Conservation (phyloP, 352 stramenopile genomes). For the Phytophthora cactorum region DNA sequence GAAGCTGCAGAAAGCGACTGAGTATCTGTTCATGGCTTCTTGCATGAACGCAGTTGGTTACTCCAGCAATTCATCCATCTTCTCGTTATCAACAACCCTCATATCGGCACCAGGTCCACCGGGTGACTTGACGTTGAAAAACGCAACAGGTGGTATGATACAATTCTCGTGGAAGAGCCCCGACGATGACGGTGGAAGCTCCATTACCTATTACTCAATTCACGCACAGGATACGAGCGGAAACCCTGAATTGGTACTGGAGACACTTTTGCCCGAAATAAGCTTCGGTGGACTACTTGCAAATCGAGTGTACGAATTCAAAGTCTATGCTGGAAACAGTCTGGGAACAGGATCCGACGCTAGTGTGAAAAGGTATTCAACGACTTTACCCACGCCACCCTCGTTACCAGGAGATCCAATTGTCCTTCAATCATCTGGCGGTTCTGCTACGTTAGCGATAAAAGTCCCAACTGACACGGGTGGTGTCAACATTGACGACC, state of each 20-base stretch:
- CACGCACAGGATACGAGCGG: conserved; percentile 19
- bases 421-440: conserved; percentile 44
- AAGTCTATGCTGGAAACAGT: conserved; percentile 55
- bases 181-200: conserved; percentile 61
- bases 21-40: conserved; percentile 60
- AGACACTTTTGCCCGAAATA: conserved; percentile 7
- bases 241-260: conserved; percentile 5
- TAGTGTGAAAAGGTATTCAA: conserved; percentile 30
- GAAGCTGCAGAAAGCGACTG: conserved; percentile 45
- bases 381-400: conserved; percentile 32
- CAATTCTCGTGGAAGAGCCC: conserved; percentile 46
- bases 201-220: conserved; percentile 51
- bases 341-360: conserved; percentile 49
- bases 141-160: conserved; percentile 49
- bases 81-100: conserved; percentile 47
- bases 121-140: conserved; percentile 19
- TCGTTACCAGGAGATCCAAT: conserved; percentile 32
- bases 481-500: conserved; percentile 29
- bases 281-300: conserved; percentile 49
- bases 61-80: conserved; percentile 37
- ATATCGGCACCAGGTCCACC: conserved; percentile 59
- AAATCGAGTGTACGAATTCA: conserved; percentile 52
- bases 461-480: conserved; percentile 48
- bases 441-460: conserved; percentile 43
- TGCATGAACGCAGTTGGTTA: conserved; percentile 58